Percentiles rank a stretch among this genome's conserved stretches.
These are phyloP conservation scores for Lecanoromycetidae sp. DNA, from an alignment of 2,329 filamentous ascomycete species.

Conservation along the genomic window DNA sequence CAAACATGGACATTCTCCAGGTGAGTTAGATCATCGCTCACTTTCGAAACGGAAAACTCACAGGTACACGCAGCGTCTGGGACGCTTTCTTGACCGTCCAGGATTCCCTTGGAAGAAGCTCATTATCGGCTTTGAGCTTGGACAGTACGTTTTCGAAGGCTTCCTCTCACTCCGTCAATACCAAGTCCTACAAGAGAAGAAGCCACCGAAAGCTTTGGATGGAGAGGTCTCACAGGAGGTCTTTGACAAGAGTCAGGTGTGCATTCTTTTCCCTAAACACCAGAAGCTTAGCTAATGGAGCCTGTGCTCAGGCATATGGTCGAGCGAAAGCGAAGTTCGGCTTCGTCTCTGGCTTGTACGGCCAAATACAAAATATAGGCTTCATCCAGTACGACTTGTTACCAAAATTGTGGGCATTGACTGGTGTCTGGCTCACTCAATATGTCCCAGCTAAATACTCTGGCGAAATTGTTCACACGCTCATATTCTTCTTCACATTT, in stretches of 20 bases:
- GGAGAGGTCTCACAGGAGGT: constrained; percentile 81
- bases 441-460: constrained; percentile 68
- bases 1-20: constrained; percentile 17
- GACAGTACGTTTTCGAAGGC: constrained; percentile 80
- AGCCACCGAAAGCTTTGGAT: constrained; percentile 72
- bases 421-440: constrained; percentile 59
- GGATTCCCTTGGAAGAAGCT: constrained; percentile 96
- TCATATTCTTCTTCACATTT: constrained; percentile 83
- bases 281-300: neutral
- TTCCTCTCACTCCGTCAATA: constrained; percentile 87
- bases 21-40: neutral
- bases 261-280: constrained; percentile 13
- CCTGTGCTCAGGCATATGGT: constrained; percentile 61
- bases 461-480: constrained; percentile 86
- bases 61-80: constrained; percentile 45
- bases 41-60: neutral
- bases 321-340: constrained; percentile 88
- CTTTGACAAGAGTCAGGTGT: constrained; percentile 81
- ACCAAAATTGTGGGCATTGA: constrained; percentile 77
- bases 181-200: constrained; percentile 65
- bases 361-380: constrained; percentile 75
- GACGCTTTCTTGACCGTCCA: constrained; percentile 76
- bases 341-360: constrained; percentile 68
- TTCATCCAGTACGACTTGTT: constrained; percentile 87
- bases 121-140: constrained; percentile 85